Percentiles rank a stretch among this genome's conserved stretches.
phyloP scores from a whole-genome alignment of 2,329 filamentous ascomycete species.

The Zymoseptoria tritici region DNA sequence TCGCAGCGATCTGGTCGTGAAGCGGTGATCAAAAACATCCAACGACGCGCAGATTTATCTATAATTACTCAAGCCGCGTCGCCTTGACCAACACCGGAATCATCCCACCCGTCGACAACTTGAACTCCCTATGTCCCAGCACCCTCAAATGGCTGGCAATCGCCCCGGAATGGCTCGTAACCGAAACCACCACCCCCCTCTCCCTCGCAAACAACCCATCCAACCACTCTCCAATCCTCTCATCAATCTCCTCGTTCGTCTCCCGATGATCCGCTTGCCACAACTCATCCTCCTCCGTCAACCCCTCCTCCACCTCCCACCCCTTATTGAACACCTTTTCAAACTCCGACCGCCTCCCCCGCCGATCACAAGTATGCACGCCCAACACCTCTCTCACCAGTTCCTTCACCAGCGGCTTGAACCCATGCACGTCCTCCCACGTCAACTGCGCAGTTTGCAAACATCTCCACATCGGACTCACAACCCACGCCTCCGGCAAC shows the following conservation, averaged over 20 bases:
- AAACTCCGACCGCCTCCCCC: conserved; percentile 50
- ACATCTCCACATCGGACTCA: conserved; percentile 56
- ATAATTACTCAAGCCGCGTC: conserved; percentile 7
- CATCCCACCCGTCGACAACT: conserved; percentile 43
- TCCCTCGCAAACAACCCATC: conserved; percentile 48
- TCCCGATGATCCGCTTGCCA: conserved; percentile 31
- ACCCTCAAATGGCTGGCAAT: conserved; percentile 47
- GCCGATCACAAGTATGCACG: conserved; percentile 61
- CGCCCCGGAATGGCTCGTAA: conserved; percentile 54
- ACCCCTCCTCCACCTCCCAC: conserved; percentile 53
- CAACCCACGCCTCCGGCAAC: conserved; percentile 57
- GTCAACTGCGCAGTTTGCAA: conserved; percentile 56
- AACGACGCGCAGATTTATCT: no score
- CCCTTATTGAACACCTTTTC: conserved; percentile 41
- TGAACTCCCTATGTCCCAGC: conserved; percentile 40
- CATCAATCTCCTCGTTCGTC: conserved; percentile 16
- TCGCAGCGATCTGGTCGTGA: conserved; percentile 70
- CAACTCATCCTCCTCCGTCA: conserved; percentile 51
- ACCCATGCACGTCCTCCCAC: conserved; percentile 49
- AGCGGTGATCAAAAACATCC: conserved; percentile 34
- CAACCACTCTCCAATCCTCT: conserved; percentile 32
- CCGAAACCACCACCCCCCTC: conserved; percentile 41
- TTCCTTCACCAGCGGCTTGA: conserved; percentile 55
- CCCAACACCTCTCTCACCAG: conserved; percentile 58
- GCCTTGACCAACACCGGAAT: conserved; percentile 46